phyloP scores from a whole-genome alignment of 1,284 basidiomycete species.

The Moesziomyces sp. region DNA sequence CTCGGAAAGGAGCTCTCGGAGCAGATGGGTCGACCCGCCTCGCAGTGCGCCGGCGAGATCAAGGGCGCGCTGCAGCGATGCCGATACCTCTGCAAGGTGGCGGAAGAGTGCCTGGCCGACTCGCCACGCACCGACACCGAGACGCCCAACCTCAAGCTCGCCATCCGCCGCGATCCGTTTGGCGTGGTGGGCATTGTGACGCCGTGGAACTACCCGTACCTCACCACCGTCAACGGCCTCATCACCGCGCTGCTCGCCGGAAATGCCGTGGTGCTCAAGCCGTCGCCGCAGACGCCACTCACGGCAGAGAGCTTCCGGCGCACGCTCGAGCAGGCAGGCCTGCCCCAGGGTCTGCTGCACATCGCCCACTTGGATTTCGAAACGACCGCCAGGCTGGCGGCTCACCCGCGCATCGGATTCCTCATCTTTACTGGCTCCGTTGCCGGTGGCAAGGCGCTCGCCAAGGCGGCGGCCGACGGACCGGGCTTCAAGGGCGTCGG shows the following conservation, averaged over 20 bases:
- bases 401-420: constrained; percentile 79
- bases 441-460: constrained; percentile 75
- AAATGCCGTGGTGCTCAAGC: constrained; percentile 89
- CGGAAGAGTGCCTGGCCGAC: constrained; percentile 80
- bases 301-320: constrained; percentile 82
- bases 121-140: constrained; percentile 79
- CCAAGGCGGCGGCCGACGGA: constrained; percentile 72
- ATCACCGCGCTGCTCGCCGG: constrained; percentile 72
- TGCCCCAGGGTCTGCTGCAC: constrained; percentile 81
- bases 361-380: constrained; percentile 82
- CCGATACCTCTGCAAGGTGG: constrained; percentile 85
- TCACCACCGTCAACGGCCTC: constrained; percentile 78
- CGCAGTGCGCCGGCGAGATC: constrained; percentile 81
- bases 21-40: constrained; percentile 87
- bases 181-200: constrained; percentile 88
- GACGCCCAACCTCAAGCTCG: constrained; percentile 82
- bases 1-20: constrained; percentile 80
- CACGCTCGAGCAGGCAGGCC: constrained; percentile 78
- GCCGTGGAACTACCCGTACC: constrained; percentile 82
- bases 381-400: constrained; percentile 74
- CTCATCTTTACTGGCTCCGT: constrained; percentile 91
- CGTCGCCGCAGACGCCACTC: constrained; percentile 91
- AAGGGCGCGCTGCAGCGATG: constrained; percentile 83
- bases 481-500: constrained; percentile 78
- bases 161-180: constrained; percentile 82